These are phyloP conservation scores for Plasmodium reichenowi DNA, from an alignment of 169 alveolate species.

Conservation along the genomic window DNA sequence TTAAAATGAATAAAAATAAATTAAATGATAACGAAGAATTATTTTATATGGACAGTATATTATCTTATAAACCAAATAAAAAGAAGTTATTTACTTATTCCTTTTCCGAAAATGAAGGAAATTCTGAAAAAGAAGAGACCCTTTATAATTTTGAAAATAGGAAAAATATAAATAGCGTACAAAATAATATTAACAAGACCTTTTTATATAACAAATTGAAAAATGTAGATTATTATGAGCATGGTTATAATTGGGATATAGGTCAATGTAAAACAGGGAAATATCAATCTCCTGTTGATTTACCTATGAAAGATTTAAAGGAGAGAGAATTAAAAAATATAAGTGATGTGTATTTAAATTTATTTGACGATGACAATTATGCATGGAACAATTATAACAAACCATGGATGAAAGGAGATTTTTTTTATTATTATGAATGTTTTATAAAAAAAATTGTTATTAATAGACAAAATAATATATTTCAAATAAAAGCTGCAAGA, in stretches of 20 bases:
- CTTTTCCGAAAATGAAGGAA: background rate
- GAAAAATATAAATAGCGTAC: background rate
- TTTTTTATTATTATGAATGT: constrained; percentile 86
- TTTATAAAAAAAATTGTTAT: constrained; percentile 80
- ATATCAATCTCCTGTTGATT: constrained; percentile 89
- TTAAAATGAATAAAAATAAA: background rate
- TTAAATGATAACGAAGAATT: background rate
- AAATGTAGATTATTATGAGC: constrained; percentile 81
- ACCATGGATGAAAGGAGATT: constrained; percentile 88
- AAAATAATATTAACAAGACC: background rate
- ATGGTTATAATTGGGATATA: constrained; percentile 87
- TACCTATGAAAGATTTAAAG: constrained; percentile 84
- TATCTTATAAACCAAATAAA: too few relatives aligned
- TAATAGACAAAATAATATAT: constrained; percentile 83
- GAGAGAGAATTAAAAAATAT: constrained; percentile 79
- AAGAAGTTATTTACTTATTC: too few relatives aligned
- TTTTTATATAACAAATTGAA: constrained; percentile 19
- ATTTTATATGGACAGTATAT: too few relatives aligned
- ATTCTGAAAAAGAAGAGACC: background rate
- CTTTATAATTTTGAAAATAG: background rate
- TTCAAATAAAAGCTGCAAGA: constrained; percentile 83
- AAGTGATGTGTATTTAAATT: constrained; percentile 78
- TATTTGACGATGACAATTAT: constrained; percentile 75
- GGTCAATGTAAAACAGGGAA: constrained; percentile 84
- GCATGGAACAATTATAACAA: constrained; percentile 36